Evolutionary conservation across 768 basidiomycete genomes (phyloP).

Genomic region (Punctularia strigosozonata): DNA sequence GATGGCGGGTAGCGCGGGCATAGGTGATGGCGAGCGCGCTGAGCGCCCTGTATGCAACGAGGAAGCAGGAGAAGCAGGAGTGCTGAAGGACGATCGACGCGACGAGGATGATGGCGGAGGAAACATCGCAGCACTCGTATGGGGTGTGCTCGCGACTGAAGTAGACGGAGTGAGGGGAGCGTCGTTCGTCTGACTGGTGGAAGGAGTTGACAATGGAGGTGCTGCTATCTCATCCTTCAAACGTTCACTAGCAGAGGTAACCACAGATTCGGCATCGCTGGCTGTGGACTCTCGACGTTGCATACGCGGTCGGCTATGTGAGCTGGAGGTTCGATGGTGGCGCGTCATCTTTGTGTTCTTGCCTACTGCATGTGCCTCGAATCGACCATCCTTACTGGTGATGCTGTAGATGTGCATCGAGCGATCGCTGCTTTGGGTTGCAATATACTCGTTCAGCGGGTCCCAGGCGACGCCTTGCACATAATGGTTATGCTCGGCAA

Average conservation of each 20-base stretch:
- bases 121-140: constrained; percentile 40
- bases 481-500: constrained; percentile 91
- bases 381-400: constrained; percentile 61
- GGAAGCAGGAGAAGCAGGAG: constrained; percentile 71
- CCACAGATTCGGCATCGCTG: constrained; percentile 64
- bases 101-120: constrained; percentile 61
- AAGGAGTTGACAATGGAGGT: constrained; percentile 16
- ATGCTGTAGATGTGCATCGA: constrained; percentile 93
- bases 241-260: constrained; percentile 40
- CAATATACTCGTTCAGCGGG: constrained; percentile 92
- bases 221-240: constrained; percentile 34
- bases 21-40: constrained; percentile 78
- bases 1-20: constrained; percentile 91
- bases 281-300: constrained; percentile 60
- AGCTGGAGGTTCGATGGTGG: constrained; percentile 63
- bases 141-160: constrained; percentile 57
- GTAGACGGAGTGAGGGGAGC: constrained; percentile 52
- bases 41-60: constrained; percentile 43
- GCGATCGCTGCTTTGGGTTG: constrained; percentile 93
- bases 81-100: constrained; percentile 56
- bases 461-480: constrained; percentile 99
- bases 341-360: constrained; percentile 73
- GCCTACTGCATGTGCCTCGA: constrained; percentile 86
- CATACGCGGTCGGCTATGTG: constrained; percentile 41
- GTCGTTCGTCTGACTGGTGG: constrained; percentile 20